Evolutionary conservation across 345 rosid species (phyloP), one percentile per base, ranked within the genome.

Genomic region (Aegle marmelos): DNA sequence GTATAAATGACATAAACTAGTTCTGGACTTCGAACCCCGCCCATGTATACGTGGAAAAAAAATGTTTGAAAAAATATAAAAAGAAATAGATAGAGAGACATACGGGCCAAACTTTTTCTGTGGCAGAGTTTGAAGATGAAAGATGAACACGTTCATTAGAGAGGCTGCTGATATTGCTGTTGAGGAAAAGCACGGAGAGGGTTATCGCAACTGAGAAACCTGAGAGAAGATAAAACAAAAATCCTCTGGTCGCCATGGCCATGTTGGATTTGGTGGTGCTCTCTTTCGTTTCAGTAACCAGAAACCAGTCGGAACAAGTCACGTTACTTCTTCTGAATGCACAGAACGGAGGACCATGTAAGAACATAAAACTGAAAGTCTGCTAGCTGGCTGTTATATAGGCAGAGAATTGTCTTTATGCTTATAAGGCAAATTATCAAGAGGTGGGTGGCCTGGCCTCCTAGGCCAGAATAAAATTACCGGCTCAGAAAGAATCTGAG

Each of bases 31-130:
- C 57, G 6, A 53, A 53, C 22, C n/a, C 7, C 2, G 57, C 22
- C 5, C 22, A 53, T 24, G n/a, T 62, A 36, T 25, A 33, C 69
- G 30, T 10, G 22, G 13, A 65, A 33, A 13, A 48, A 17, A 63
- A 69, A 10, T 2, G 50, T 45, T 4, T 16, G 21, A 48, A 33
- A 11, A 5, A 19, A 60, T 1, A 59, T 7, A 34, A 19, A 58
- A 3, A 56, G 59, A 60, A 3, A 59, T 6, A 39, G 27, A 68
- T 2, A 53, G 62, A 64, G 61, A 59, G 4, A 80, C 86, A n/a
- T 82, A 95, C 98, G 33, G 98, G 98, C 98, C 98, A 95, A 73
- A 88, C 75, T 87, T 16, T 88, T 0, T 85, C 86, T 25, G 77
- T 30, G 54, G 33, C 66, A 48, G 77, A 73, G 58, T 39, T 39